Percentiles rank a stretch among this genome's conserved stretches.
These are phyloP conservation scores for Talaromyces proteolyticus DNA, from an alignment of 495 filamentous ascomycete species.

Conservation along the genomic window DNA sequence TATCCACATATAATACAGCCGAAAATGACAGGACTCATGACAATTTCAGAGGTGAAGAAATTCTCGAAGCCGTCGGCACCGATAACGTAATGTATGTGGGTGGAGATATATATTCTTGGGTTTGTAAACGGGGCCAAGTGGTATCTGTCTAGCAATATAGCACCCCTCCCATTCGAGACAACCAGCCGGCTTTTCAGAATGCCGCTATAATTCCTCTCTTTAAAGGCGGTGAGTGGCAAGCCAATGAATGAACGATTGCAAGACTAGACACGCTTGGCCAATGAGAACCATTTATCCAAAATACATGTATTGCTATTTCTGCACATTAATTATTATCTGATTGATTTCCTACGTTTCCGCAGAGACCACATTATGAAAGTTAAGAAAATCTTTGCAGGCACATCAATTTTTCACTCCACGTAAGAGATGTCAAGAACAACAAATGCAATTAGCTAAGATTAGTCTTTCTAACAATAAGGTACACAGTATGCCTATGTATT, in stretches of 20 bases:
- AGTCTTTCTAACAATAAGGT: not conserved
- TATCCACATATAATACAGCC: constrained; percentile 1
- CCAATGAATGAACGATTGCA: too few species aligned
- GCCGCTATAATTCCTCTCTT: too few species aligned
- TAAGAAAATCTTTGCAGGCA: not conserved
- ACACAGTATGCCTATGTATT: not conserved
- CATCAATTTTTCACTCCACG: not conserved
- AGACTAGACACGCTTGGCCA: not conserved
- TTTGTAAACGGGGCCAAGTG: not conserved
- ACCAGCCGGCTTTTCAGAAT: too few species aligned
- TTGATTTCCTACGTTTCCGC: not conserved
- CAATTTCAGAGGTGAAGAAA: not conserved
- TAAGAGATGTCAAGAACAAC: not conserved
- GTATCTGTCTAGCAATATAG: not conserved
- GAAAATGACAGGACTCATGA: not conserved
- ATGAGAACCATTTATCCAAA: not conserved
- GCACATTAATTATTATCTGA: not conserved
- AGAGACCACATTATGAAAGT: not conserved
- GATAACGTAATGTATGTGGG: not conserved
- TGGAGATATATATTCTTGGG: not conserved
- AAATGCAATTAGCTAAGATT: too few species aligned
- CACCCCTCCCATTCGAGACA: too few species aligned
- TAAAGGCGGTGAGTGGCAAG: too few species aligned
- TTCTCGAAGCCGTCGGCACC: not conserved
- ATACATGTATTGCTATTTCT: too few species aligned